These are phyloP conservation scores for Coniella lustricola DNA, from an alignment of 2,329 filamentous ascomycete species.

Conservation along the genomic window DNA sequence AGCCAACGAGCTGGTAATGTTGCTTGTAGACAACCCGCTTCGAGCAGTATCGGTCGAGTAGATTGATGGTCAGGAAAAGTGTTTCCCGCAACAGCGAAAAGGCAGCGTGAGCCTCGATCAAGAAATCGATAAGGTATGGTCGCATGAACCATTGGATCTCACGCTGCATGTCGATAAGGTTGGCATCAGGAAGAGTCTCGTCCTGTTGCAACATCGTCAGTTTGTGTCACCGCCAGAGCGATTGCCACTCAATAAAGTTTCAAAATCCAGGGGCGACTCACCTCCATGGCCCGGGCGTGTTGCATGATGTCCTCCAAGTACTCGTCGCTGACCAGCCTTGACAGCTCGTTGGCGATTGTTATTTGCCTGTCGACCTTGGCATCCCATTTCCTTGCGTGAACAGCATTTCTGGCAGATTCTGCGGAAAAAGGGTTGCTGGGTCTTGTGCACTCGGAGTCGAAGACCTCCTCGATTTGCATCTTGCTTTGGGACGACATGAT, in stretches of 20 bases:
- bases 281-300: conserved; percentile 95
- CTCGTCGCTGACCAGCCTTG: conserved; percentile 75
- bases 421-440: conserved; percentile 13
- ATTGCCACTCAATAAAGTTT: not conserved
- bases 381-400: conserved; percentile 16
- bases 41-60: conserved; percentile 96
- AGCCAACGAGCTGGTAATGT: conserved; percentile 96
- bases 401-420: conserved; percentile 14
- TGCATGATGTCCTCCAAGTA: conserved; percentile 91
- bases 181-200: conserved; percentile 89
- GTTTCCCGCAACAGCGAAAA: conserved; percentile 93
- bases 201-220: conserved; percentile 35
- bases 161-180: conserved; percentile 96
- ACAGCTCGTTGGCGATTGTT: conserved; percentile 82
- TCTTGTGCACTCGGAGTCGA: conserved; percentile 14
- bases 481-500: conserved; percentile 27
- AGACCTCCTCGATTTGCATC: conserved; percentile 25
- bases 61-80: conserved; percentile 90
- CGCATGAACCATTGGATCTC: conserved; percentile 99
- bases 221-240: not conserved
- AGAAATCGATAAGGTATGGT: conserved; percentile 94
- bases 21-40: conserved; percentile 97
- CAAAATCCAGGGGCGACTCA: conserved; percentile 29
- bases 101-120: conserved; percentile 92
- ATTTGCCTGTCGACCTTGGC: conserved; percentile 63